Evolutionary conservation across 2,329 filamentous ascomycete genomes (phyloP), one percentile per base, ranked within the genome.

Genomic region (Fusarium virguliforme): DNA sequence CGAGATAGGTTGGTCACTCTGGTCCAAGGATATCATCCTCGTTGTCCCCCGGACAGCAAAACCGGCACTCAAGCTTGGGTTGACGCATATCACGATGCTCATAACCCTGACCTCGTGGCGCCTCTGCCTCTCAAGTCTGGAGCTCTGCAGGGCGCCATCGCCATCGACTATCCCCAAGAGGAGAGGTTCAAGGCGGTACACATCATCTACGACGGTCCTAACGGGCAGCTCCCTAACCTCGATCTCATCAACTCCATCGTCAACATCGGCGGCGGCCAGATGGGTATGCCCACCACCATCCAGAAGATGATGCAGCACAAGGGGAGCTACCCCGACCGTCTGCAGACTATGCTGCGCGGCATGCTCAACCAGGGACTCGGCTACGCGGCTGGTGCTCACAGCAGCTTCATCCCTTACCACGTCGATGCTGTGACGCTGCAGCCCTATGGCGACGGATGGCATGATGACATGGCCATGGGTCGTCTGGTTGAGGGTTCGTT

Each of bases 21-120:
- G 96, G 96, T 98, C 95, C 65, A 99, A 99, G 82, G 96, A 99
- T 80, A 97, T 99, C 73, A 95, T 99, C 64, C 90, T 99, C 74
- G 83, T 99, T 6, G 88, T 99, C 51, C 91, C 0, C 91, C 93
- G 0, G 96, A 99, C 81, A 97, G 94, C 80, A 92, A 91, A 65
- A 92, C 93, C 10, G 96, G 95, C 1, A 94, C 94, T 0, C 95
- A 98, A 79, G 96, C 96, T 26, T 99, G 96, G 96, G 94, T 98
- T 8, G 95, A 98, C 78, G 96, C 96, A 2, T 99, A 99, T 80
- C 96, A 99, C 81, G 94, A 97, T 79, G 91, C 93, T 22, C 94
- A 98, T 77, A 87, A 92, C 72, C 86, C 91, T 1, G 83, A 87
- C 6, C 87, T 86, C 8, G 91, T 98, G 28, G 89, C 91, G 60